Evolutionary conservation across 345 rosid species (phyloP).

Genomic region (Raphanus raphanistrum): DNA sequence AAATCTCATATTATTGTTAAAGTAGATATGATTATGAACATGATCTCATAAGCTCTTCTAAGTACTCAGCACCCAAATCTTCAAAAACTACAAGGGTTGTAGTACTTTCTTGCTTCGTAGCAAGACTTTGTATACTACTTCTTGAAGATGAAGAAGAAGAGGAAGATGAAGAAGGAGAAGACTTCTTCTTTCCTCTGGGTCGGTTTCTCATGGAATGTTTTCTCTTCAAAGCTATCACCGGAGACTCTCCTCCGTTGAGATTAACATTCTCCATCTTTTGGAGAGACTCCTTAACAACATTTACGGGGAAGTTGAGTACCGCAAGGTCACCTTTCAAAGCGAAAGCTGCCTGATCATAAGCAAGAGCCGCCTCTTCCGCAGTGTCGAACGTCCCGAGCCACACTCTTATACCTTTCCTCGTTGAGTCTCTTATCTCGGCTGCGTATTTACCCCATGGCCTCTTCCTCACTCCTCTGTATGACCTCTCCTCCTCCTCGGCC

Average conservation of each 20-base stretch:
- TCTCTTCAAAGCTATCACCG: constrained; percentile 59
- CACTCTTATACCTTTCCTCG: constrained; percentile 60
- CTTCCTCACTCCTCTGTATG: constrained; percentile 64
- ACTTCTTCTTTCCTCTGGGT: constrained; percentile 41
- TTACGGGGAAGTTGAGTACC: constrained; percentile 56
- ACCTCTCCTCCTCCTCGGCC: constrained; percentile 34
- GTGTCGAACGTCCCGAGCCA: constrained; percentile 80
- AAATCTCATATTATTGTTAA: not conserved
- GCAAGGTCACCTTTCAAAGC: constrained; percentile 55
- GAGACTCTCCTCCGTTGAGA: constrained; percentile 56
- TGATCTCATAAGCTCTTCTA: constrained; percentile 65
- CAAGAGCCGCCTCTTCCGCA: constrained; percentile 71
- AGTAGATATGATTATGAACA: constrained; percentile 36
- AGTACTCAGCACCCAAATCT: constrained; percentile 67
- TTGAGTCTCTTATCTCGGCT: constrained; percentile 77
- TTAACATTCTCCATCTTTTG: constrained; percentile 45
- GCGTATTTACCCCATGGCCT: constrained; percentile 82
- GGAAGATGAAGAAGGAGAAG: not conserved
- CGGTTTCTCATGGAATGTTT: constrained; percentile 55
- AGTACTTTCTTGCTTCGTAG: constrained; percentile 27
- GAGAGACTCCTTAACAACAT: constrained; percentile 51
- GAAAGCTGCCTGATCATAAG: constrained; percentile 82
- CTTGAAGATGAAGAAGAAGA: constrained; percentile 10
- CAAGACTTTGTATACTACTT: constrained; percentile 24
- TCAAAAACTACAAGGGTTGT: constrained; percentile 51